A percentile compares a stretch with the other conserved stretches of the same genome.
Evolutionary conservation across 306 rosid species (phyloP).

Genomic region (Aeschynomene evenia): DNA sequence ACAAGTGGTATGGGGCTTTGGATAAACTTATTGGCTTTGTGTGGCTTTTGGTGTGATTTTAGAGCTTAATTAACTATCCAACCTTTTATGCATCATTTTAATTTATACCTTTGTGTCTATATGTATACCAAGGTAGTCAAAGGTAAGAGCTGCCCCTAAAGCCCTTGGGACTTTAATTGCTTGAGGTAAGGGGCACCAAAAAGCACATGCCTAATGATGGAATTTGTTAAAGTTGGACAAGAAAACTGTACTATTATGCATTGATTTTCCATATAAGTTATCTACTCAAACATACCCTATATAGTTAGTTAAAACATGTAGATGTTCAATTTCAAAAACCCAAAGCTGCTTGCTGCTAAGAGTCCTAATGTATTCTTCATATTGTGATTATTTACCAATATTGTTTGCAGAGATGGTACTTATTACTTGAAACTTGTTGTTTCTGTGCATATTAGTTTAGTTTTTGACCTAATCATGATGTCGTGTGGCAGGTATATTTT

Average conservation of each 20-base stretch:
- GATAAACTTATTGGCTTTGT: slow-evolving; percentile 3
- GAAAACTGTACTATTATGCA: background rate
- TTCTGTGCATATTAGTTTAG: slow-evolving; percentile 15
- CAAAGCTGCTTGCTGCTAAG: background rate
- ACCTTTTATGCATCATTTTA: background rate
- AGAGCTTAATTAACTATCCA: background rate
- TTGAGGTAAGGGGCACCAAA: background rate
- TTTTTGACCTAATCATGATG: slow-evolving; percentile 31
- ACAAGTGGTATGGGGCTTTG: slow-evolving; percentile 74
- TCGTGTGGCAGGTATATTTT: slow-evolving; percentile 84
- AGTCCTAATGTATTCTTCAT: background rate
- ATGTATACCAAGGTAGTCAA: background rate
- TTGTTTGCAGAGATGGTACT: slow-evolving; percentile 24
- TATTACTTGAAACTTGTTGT: slow-evolving; percentile 15
- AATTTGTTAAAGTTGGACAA: background rate
- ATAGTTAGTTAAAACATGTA: background rate
- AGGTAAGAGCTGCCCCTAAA: background rate
- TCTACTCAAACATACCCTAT: background rate
- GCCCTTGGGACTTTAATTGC: background rate
- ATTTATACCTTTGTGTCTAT: background rate
- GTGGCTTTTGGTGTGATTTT: background rate
- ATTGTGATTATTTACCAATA: background rate
- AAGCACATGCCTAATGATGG: background rate
- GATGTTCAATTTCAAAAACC: background rate
- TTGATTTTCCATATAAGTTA: background rate